phyloP scores from a whole-genome alignment of 225 moss, liverwort and hornwort species.

The Asterella californica region DNA sequence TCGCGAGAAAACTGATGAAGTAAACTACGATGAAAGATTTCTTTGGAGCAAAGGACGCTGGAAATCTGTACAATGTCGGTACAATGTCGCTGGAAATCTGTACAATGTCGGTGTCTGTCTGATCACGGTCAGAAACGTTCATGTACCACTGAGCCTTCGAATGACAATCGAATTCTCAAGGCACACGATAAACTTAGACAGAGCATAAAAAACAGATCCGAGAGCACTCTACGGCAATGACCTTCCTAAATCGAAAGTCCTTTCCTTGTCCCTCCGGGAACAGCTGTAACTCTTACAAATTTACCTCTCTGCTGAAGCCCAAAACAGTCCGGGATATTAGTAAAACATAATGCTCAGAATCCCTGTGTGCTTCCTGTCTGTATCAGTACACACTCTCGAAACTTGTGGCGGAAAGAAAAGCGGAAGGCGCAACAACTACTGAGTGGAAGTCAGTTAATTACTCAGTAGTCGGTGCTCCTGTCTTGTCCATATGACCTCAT shows the following conservation, averaged over 20 bases:
- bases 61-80: neutral
- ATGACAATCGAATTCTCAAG: neutral
- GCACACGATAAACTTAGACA: neutral
- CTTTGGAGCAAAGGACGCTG: too few species aligned
- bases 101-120: too few species aligned
- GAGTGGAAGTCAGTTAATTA: neutral
- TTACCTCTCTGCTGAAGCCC: neutral
- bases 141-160: neutral
- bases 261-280: neutral
- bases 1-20: neutral
- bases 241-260: neutral
- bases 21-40: neutral
- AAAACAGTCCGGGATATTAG: neutral
- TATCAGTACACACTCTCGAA: neutral
- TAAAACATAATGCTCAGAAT: neutral
- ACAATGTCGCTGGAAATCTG: too few species aligned
- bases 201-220: neutral
- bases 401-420: neutral
- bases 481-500: neutral
- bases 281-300: neutral
- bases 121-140: neutral
- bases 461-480: neutral
- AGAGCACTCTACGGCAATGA: neutral
- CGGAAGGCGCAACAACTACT: constrained; percentile 6
- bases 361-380: neutral